Evolutionary conservation across 2,329 filamentous ascomycete genomes (phyloP).

Genomic region (Xylariales sp.): DNA sequence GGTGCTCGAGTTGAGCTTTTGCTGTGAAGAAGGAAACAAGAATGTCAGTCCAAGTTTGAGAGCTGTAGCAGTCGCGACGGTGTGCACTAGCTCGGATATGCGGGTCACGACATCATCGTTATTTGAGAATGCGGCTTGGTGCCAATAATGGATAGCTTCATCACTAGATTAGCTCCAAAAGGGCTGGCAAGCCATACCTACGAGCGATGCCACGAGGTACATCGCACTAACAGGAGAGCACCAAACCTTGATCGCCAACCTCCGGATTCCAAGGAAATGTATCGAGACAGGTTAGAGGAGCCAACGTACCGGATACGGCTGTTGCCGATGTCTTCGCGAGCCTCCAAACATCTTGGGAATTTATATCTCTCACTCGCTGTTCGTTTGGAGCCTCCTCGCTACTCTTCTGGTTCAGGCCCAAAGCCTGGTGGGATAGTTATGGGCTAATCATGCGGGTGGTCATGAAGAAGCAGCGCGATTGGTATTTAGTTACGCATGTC

Average conservation of each 20-base stretch:
- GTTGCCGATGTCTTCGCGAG: constrained; percentile 49
- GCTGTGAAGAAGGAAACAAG: constrained; percentile 36
- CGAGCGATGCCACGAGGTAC: neutral
- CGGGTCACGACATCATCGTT: constrained; percentile 9
- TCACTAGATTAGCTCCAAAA: neutral
- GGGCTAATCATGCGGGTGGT: constrained; percentile 2
- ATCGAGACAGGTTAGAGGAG: neutral
- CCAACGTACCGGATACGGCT: constrained; percentile 24
- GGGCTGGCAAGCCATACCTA: neutral
- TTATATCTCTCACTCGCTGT: neutral
- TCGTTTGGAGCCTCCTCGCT: neutral
- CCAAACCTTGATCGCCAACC: neutral
- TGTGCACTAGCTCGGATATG: constrained; percentile 6
- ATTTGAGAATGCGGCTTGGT: constrained; percentile 11
- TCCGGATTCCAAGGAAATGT: neutral
- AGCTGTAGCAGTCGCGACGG: neutral
- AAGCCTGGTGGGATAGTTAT: neutral
- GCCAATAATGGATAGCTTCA: neutral
- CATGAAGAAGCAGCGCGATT: neutral
- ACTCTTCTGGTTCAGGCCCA: neutral
- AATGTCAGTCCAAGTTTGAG: neutral
- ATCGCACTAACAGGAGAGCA: constrained; percentile 3
- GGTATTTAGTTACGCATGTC: neutral
- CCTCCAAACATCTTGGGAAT: constrained; percentile 43
- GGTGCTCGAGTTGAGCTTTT: constrained; percentile 57